Percentiles rank a stretch among this genome's conserved stretches.
These are phyloP conservation scores for Yamadazyma endophytica DNA, from an alignment of 805 yeast species.

Conservation along the genomic window DNA sequence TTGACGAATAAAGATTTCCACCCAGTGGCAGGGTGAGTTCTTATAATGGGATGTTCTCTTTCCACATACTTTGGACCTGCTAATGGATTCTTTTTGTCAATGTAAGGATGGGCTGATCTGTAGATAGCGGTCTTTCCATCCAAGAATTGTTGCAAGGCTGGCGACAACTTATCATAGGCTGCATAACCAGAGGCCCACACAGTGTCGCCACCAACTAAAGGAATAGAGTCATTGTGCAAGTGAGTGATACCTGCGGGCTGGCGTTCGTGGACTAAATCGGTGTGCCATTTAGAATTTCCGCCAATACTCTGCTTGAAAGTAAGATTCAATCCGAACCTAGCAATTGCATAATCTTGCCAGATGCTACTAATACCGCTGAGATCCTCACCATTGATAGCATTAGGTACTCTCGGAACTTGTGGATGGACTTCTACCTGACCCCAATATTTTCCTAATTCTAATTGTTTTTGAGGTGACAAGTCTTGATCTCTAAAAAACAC, in stretches of 20 bases:
- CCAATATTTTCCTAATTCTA: slow-evolving; percentile 23
- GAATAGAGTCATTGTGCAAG: slow-evolving; percentile 36
- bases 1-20: slow-evolving; percentile 56
- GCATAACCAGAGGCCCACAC: slow-evolving; percentile 57
- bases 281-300: slow-evolving; percentile 30
- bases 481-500: slow-evolving; percentile 30
- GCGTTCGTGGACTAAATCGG: slow-evolving; percentile 32
- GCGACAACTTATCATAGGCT: slow-evolving; percentile 53
- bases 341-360: slow-evolving; percentile 35
- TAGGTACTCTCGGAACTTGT: slow-evolving; percentile 22
- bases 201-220: slow-evolving; percentile 53
- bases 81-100: slow-evolving; percentile 43
- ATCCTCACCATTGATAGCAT: slow-evolving; percentile 10
- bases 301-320: slow-evolving; percentile 23
- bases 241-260: slow-evolving; percentile 38
- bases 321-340: slow-evolving; percentile 22
- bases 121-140: slow-evolving; percentile 49
- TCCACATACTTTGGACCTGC: slow-evolving; percentile 45
- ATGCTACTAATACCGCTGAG: slow-evolving; percentile 34
- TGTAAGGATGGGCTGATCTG: slow-evolving; percentile 38
- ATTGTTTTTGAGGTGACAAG: slow-evolving; percentile 27
- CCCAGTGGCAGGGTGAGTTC: slow-evolving; percentile 66
- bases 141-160: slow-evolving; percentile 45
- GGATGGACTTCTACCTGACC: slow-evolving; percentile 29
- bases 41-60: slow-evolving; percentile 56